Percentiles rank a stretch among this genome's conserved stretches.
phyloP scores from a whole-genome alignment of 1,139 yeast species.

The Hemisphaericaspora xylanilytica region DNA sequence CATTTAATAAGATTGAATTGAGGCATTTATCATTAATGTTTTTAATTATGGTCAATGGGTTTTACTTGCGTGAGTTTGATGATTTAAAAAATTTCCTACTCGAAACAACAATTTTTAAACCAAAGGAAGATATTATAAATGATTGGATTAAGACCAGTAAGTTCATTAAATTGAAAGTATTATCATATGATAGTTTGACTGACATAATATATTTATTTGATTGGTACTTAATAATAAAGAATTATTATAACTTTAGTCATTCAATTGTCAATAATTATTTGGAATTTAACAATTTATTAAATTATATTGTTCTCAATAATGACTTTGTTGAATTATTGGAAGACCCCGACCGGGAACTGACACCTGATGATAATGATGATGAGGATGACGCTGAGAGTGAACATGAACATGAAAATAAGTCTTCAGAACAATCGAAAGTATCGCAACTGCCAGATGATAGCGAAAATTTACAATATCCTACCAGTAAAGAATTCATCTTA shows the following conservation, averaged over 20 bases:
- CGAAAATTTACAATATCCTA: constrained; percentile 11
- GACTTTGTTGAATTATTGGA: constrained; percentile 25
- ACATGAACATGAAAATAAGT: no score
- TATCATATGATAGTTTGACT: constrained; percentile 21
- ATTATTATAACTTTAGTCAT: constrained; percentile 23
- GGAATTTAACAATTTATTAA: constrained; percentile 32
- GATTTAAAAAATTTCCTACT: constrained; percentile 10
- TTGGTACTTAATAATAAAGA: constrained; percentile 31
- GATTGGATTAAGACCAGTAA: constrained; percentile 28
- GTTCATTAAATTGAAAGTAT: constrained; percentile 19
- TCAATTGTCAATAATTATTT: constrained; percentile 27
- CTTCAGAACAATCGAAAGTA: no score
- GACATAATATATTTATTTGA: constrained; percentile 28
- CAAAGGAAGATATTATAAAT: constrained; percentile 16
- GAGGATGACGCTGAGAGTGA: background rate
- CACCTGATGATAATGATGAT: constrained; percentile 1
- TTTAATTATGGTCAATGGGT: constrained; percentile 24
- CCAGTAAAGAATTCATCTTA: constrained; percentile 18
- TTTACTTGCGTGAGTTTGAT: constrained; percentile 16
- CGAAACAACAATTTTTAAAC: constrained; percentile 13
- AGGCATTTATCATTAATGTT: constrained; percentile 19
- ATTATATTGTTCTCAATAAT: constrained; percentile 26
- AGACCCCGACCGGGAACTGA: constrained; percentile 10
- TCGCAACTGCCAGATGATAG: constrained; percentile 4
- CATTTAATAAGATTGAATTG: constrained; percentile 14